A percentile compares a stretch with the other conserved stretches of the same genome.
phyloP scores from a whole-genome alignment of 2,329 filamentous ascomycete species.

The Cladosporium velox region DNA sequence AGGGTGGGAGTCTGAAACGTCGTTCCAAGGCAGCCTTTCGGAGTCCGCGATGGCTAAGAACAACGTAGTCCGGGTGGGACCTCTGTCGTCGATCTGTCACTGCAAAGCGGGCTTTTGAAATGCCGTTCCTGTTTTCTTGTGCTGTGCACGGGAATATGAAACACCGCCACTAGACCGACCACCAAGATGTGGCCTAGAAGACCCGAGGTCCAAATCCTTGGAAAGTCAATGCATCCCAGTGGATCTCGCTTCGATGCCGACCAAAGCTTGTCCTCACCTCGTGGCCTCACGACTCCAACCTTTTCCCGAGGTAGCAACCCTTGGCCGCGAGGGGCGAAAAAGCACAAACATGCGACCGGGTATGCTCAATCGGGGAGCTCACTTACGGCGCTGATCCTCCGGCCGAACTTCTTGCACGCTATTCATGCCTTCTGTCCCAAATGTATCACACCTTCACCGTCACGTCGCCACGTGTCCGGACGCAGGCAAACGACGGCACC shows the following conservation, averaged over 20 bases:
- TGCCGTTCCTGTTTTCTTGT: background rate
- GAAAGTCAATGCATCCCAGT: background rate
- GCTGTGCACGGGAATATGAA: background rate
- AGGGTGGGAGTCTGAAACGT: background rate
- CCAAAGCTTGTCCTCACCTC: background rate
- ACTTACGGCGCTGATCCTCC: background rate
- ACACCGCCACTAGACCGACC: background rate
- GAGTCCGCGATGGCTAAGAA: background rate
- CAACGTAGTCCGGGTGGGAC: background rate
- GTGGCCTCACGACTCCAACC: background rate
- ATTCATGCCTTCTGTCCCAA: background rate
- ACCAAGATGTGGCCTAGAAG: background rate
- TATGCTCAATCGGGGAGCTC: background rate
- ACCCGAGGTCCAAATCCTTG: background rate
- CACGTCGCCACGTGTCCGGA: background rate
- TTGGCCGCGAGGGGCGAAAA: background rate
- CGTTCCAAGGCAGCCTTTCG: background rate
- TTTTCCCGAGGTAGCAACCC: background rate
- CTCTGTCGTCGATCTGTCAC: background rate
- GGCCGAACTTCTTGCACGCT: background rate
- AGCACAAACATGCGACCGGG: background rate
- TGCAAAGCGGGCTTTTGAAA: background rate
- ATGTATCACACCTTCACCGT: background rate
- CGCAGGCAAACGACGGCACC: background rate
- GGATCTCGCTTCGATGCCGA: background rate